Evolutionary conservation across 1,284 basidiomycete genomes (phyloP).

Genomic region (Cerrena zonata): DNA sequence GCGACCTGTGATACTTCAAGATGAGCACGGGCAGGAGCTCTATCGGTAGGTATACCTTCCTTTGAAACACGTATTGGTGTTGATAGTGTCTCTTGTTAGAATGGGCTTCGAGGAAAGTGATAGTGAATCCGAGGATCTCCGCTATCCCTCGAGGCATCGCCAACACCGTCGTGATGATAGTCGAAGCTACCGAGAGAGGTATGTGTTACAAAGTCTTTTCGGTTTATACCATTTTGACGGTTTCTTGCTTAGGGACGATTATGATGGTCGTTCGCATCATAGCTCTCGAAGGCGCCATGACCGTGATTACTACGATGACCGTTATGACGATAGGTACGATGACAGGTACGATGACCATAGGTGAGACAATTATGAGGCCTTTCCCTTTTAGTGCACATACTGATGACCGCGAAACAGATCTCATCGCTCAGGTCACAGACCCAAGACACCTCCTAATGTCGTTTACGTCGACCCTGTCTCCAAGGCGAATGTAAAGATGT

Average conservation of each 20-base stretch:
- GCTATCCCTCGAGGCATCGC: background rate
- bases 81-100: background rate
- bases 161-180: background rate
- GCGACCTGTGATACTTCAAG: conserved; percentile 28
- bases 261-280: background rate
- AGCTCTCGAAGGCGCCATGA: background rate
- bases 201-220: too few species aligned
- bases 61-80: background rate
- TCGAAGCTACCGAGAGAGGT: background rate
- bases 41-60: conserved; percentile 19
- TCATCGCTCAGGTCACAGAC: background rate
- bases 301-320: background rate
- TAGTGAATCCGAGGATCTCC: background rate
- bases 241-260: background rate
- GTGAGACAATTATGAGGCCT: too few species aligned
- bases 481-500: too few species aligned
- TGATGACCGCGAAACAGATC: too few species aligned
- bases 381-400: too few species aligned
- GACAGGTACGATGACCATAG: conserved; percentile 1
- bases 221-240: too few species aligned
- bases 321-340: conserved; percentile 2
- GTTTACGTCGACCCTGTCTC: conserved; percentile 6
- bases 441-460: background rate
- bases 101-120: conserved; percentile 4
- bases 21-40: conserved; percentile 26